These are phyloP conservation scores for Leccinum fuscescens DNA, from an alignment of 1,284 basidiomycete genomes.

Conservation along the genomic window DNA sequence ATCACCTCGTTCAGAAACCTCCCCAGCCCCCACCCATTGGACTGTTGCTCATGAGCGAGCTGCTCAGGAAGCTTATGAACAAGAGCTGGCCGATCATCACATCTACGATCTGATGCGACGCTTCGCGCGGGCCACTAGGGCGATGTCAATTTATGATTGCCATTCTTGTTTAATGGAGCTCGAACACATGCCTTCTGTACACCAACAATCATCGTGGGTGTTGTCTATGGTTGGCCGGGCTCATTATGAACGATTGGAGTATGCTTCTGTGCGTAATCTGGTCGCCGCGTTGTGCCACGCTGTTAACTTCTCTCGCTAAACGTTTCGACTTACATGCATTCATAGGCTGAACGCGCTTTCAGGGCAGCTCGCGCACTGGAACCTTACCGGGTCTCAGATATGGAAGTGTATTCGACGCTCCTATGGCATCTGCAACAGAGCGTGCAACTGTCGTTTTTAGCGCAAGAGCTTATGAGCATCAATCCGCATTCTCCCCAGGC, in stretches of 20 bases:
- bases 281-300: slow-evolving; percentile 6
- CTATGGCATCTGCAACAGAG: slow-evolving; percentile 88
- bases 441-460: slow-evolving; percentile 82
- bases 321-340: slow-evolving; percentile 28
- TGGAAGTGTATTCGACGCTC: slow-evolving; percentile 93
- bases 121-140: slow-evolving; percentile 76
- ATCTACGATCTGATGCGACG: slow-evolving; percentile 78
- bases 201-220: slow-evolving; percentile 75
- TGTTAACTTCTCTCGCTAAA: slow-evolving; percentile 12
- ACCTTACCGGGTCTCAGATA: slow-evolving; percentile 83
- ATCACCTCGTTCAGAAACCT: slow-evolving; percentile 59
- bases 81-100: slow-evolving; percentile 75
- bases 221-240: slow-evolving; percentile 81
- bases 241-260: slow-evolving; percentile 86
- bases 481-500: slow-evolving; percentile 80
- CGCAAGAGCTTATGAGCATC: slow-evolving; percentile 85
- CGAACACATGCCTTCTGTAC: slow-evolving; percentile 70
- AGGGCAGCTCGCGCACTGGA: slow-evolving; percentile 74
- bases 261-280: slow-evolving; percentile 68
- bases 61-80: slow-evolving; percentile 68
- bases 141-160: slow-evolving; percentile 75
- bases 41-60: slow-evolving; percentile 60
- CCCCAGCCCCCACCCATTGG: slow-evolving; percentile 57
- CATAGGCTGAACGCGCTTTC: slow-evolving; percentile 84
- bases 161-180: slow-evolving; percentile 72